Evolutionary conservation across 768 basidiomycete species (phyloP).

Genomic region (Collybia sordida): DNA sequence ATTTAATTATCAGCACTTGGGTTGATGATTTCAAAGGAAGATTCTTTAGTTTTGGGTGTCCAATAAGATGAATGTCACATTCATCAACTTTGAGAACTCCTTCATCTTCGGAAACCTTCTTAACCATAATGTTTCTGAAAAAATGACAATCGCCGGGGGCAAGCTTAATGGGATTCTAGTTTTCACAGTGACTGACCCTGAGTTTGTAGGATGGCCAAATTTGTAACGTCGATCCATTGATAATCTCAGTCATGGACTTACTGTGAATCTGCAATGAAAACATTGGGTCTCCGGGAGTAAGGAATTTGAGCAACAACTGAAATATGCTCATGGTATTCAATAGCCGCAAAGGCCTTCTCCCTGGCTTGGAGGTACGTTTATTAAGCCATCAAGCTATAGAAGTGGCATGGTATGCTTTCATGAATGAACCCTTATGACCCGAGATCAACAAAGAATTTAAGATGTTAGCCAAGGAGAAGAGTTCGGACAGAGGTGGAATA

Average conservation of each 20-base stretch:
- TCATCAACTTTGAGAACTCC: too few relatives aligned
- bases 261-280: constrained; percentile 51
- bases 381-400: constrained; percentile 78
- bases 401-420: constrained; percentile 56
- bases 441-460: constrained; percentile 21
- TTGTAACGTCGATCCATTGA: constrained; percentile 61
- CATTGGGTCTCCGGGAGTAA: constrained; percentile 50
- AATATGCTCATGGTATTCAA: background rate
- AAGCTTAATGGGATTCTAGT: too few relatives aligned
- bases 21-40: too few relatives aligned
- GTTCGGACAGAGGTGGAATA: constrained; percentile 58
- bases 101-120: too few relatives aligned
- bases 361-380: constrained; percentile 68
- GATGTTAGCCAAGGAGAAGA: constrained; percentile 68
- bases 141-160: too few relatives aligned
- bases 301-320: constrained; percentile 9
- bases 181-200: too few relatives aligned
- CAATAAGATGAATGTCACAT: too few relatives aligned
- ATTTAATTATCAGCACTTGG: too few relatives aligned
- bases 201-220: constrained; percentile 64
- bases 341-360: constrained; percentile 55
- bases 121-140: too few relatives aligned
- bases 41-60: too few relatives aligned
- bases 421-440: background rate
- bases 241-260: constrained; percentile 51